Evolutionary conservation across 179 eudicot species (phyloP), one percentile per base, ranked within the genome.

Genomic region (Silene vulgaris): DNA sequence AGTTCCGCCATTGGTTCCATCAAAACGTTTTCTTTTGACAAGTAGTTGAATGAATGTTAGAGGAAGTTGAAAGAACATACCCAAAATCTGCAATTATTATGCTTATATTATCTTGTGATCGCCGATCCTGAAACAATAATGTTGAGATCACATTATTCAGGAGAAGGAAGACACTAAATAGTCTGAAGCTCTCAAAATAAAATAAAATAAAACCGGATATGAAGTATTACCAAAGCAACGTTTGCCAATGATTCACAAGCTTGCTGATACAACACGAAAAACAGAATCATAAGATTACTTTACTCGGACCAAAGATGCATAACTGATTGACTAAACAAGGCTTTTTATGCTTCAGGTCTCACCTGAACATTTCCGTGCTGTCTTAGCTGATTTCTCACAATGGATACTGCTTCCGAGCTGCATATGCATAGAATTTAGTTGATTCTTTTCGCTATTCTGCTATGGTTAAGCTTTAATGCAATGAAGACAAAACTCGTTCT

Each of bases 301-400:
- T 29, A 11, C 45, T 48, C 26, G 17, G 26, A 52, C 71, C 19
- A 21, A 48, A 77, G n/a, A 20, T 43, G 23, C 16, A 13, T 8
- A 66, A 5, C 13, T 9, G 29, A 30, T 52, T 26, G 23, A 40
- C 60, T 63, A 11, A 54, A 14, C 40, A 35, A 37, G 21, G 6
- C 45, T 8, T 8, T 8, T 19, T 19, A 52, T 45, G 59, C 17
- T 59, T 71, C 68, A 61, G 43, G 8, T 61, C 74, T 84, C 21
- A 91, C 98, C 97, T 94, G 99, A 73, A 87, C 90, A 84, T 90
- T 88, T 76, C 99, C 99, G 76, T 92, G 97, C 82, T 90, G 83
- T 73, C 88, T 85, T 45, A 95, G 90, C 76, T 95, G 90, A 75
- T 89, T 84, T 81, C 97, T 85, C 60, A 90, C 90, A 56, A 92